These are phyloP conservation scores for Dimargaris cristalligena DNA, from an alignment of 192 early-diverging fungal genomes.

Conservation along the genomic window DNA sequence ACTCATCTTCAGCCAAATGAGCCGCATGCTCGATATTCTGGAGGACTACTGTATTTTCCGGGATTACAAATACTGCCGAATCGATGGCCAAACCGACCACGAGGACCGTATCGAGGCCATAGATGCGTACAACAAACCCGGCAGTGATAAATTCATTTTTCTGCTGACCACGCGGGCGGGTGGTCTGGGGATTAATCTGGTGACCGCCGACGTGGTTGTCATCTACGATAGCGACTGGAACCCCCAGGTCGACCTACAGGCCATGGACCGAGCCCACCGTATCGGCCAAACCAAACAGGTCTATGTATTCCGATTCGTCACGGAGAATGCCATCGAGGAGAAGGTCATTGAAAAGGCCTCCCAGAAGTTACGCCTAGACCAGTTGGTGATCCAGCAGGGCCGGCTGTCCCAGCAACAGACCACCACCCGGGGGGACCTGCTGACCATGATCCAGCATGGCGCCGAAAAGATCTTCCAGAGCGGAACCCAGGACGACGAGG, in stretches of 20 bases:
- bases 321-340: conserved; percentile 95
- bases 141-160: conserved; percentile 88
- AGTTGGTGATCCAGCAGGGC: conserved; percentile 98
- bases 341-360: conserved; percentile 94
- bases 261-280: conserved; percentile 96
- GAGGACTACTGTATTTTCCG: conserved; percentile 94
- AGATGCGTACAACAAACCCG: conserved; percentile 83
- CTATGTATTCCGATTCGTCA: conserved; percentile 87
- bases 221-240: conserved; percentile 97
- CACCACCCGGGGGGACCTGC: conserved; percentile 49
- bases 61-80: conserved; percentile 83
- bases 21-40: conserved; percentile 89
- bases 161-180: conserved; percentile 92
- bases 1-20: conserved; percentile 96
- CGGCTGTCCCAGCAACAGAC: conserved; percentile 47
- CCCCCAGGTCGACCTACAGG: conserved; percentile 78
- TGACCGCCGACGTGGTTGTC: conserved; percentile 87
- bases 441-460: conserved; percentile 95
- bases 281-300: conserved; percentile 99
- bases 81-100: conserved; percentile 91
- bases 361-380: conserved; percentile 88
- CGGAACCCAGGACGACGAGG: conserved; percentile 15
- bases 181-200: conserved; percentile 94
- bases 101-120: conserved; percentile 84
- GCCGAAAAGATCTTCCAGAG: conserved; percentile 67